These are phyloP conservation scores for Cystobasidiaceae sp. DNA, from an alignment of 1,284 basidiomycete genomes.

Conservation along the genomic window DNA sequence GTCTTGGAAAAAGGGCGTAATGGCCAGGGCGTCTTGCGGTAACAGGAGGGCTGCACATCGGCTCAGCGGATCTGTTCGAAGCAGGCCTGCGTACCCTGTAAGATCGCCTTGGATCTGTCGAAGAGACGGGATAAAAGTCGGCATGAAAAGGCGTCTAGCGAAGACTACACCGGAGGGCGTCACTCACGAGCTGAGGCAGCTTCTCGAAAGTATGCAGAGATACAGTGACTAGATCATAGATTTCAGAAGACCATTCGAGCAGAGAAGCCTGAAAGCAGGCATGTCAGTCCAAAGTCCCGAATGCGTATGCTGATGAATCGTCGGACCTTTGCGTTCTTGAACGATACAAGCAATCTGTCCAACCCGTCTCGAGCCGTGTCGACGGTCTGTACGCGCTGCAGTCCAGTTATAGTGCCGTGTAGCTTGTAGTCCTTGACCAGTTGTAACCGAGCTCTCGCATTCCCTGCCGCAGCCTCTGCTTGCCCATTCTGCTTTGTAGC, in stretches of 20 bases:
- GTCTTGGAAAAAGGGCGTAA: slow-evolving; percentile 86
- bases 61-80: slow-evolving; percentile 76
- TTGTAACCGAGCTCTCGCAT: slow-evolving; percentile 63
- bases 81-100: slow-evolving; percentile 59
- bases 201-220: slow-evolving; percentile 98
- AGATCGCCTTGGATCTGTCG: slow-evolving; percentile 51
- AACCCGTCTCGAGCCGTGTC: slow-evolving; percentile 72
- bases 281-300: too few species aligned
- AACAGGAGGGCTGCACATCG: slow-evolving; percentile 80
- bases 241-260: slow-evolving; percentile 79
- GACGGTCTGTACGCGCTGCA: slow-evolving; percentile 72
- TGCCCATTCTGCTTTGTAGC: slow-evolving; percentile 40
- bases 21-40: slow-evolving; percentile 80
- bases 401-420: slow-evolving; percentile 82
- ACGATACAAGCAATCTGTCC: slow-evolving; percentile 82
- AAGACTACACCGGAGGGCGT: background rate
- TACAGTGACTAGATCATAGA: slow-evolving; percentile 76
- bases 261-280: slow-evolving; percentile 86
- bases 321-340: slow-evolving; percentile 93
- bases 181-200: slow-evolving; percentile 73
- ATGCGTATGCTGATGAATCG: background rate
- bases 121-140: slow-evolving; percentile 20
- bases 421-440: slow-evolving; percentile 74
- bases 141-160: slow-evolving; percentile 22
- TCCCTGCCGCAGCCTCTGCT: slow-evolving; percentile 45